Percentiles rank a stretch among this genome's conserved stretches.
phyloP scores from a whole-genome alignment of 805 yeast species.

The Nakazawaea peltata region DNA sequence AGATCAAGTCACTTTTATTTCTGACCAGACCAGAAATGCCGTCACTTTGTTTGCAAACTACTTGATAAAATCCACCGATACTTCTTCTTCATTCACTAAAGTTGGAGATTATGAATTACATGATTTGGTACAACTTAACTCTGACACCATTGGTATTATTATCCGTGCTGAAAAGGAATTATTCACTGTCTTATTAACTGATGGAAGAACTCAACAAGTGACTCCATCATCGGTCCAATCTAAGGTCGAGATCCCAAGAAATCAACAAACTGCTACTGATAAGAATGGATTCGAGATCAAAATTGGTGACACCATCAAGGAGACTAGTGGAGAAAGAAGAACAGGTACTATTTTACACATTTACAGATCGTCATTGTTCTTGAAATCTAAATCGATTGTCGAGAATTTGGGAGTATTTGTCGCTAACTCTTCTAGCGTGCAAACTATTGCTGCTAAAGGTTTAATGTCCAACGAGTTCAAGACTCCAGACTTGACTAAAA shows the following conservation, averaged over 20 bases:
- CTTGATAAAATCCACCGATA: slow-evolving; percentile 82
- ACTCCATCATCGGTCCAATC: slow-evolving; percentile 79
- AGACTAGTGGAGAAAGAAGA: slow-evolving; percentile 72
- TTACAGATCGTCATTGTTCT: slow-evolving; percentile 69
- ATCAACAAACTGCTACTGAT: slow-evolving; percentile 82
- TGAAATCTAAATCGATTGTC: slow-evolving; percentile 67
- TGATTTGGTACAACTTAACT: slow-evolving; percentile 82
- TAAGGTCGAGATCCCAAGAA: slow-evolving; percentile 54
- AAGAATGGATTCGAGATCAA: slow-evolving; percentile 75
- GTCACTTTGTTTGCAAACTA: slow-evolving; percentile 90
- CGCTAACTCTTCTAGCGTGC: slow-evolving; percentile 64
- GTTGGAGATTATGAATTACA: slow-evolving; percentile 77
- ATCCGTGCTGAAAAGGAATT: slow-evolving; percentile 85
- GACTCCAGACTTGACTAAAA: slow-evolving; percentile 63
- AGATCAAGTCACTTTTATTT: slow-evolving; percentile 82
- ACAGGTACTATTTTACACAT: slow-evolving; percentile 86
- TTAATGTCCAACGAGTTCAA: slow-evolving; percentile 46
- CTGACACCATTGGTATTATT: slow-evolving; percentile 82
- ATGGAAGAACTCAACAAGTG: slow-evolving; percentile 65
- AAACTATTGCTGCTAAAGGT: slow-evolving; percentile 80
- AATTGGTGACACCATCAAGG: slow-evolving; percentile 91
- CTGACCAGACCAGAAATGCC: slow-evolving; percentile 84
- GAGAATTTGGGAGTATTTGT: slow-evolving; percentile 93
- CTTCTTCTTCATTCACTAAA: slow-evolving; percentile 60
- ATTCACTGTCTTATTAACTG: slow-evolving; percentile 71